Percentiles rank a stretch among this genome's conserved stretches.
phyloP scores from a whole-genome alignment of 768 basidiomycete species.

The Leccinum longicurvipes region DNA sequence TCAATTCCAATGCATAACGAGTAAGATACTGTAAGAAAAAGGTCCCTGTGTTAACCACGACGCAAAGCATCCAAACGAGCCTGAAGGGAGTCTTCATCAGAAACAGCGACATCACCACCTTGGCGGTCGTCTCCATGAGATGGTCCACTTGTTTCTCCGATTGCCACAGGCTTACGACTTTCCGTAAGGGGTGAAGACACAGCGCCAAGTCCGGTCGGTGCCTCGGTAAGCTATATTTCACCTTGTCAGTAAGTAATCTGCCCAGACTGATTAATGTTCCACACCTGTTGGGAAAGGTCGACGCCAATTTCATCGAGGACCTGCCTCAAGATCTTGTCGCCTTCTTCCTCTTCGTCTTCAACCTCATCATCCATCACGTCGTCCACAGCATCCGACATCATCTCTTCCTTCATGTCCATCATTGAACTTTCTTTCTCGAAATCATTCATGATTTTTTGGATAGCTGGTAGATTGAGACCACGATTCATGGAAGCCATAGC shows the following conservation, averaged over 20 bases:
- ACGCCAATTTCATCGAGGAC: constrained; percentile 98
- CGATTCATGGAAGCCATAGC: constrained; percentile 99
- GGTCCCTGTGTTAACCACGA: constrained; percentile 44
- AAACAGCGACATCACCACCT: constrained; percentile 40
- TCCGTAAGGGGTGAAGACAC: constrained; percentile 58
- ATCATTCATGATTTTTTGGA: constrained; percentile 95
- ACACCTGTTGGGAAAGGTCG: constrained; percentile 78
- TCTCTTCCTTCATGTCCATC: constrained; percentile 99
- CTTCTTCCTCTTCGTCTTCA: constrained; percentile 94
- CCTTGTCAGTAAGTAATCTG: constrained; percentile 8
- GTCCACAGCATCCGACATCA: constrained; percentile 99
- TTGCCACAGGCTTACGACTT: constrained; percentile 75
- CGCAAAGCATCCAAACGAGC: constrained; percentile 89
- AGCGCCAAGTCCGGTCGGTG: constrained; percentile 69
- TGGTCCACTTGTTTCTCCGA: constrained; percentile 57
- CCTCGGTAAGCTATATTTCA: constrained; percentile 66
- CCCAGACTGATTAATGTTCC: not conserved
- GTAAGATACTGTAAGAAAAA: constrained; percentile 2
- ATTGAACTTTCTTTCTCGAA: constrained; percentile 96
- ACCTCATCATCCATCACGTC: constrained; percentile 92
- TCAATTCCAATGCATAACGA: constrained; percentile 6
- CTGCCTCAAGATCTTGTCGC: constrained; percentile 92
- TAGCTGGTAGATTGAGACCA: constrained; percentile 90
- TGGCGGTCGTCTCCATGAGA: constrained; percentile 37
- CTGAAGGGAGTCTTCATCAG: constrained; percentile 92